These are phyloP conservation scores for Perilla frutescens DNA, from an alignment of 257 asterid genomes.

Conservation along the genomic window DNA sequence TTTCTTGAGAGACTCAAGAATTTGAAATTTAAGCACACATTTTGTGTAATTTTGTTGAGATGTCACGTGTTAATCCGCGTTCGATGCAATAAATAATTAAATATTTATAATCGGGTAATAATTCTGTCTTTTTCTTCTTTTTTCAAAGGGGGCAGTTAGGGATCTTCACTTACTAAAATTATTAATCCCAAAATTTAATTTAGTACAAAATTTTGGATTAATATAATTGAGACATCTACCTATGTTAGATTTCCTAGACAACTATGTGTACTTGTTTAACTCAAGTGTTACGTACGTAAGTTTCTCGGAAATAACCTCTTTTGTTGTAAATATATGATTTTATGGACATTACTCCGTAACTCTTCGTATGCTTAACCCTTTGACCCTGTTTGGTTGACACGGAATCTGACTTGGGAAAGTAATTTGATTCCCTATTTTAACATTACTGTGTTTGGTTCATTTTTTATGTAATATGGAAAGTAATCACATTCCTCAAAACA, in stretches of 20 bases:
- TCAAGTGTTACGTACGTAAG: slow-evolving; percentile 43
- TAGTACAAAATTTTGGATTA: neutral
- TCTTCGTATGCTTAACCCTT: no score
- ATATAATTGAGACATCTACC: slow-evolving; percentile 29
- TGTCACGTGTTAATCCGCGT: slow-evolving; percentile 75
- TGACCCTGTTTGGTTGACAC: no score
- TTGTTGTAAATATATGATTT: no score
- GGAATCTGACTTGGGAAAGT: no score
- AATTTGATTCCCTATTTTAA: no score
- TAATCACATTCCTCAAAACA: no score
- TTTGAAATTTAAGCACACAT: slow-evolving; percentile 47
- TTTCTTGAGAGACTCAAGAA: slow-evolving; percentile 70
- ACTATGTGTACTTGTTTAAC: slow-evolving; percentile 27
- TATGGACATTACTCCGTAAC: no score
- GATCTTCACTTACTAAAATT: slow-evolving; percentile 40
- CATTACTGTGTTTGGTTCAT: no score
- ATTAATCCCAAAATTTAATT: slow-evolving; percentile 35
- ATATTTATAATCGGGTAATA: slow-evolving; percentile 27
- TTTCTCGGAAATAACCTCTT: slow-evolving; percentile 19
- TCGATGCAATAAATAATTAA: slow-evolving; percentile 45
- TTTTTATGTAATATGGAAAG: no score
- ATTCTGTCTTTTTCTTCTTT: slow-evolving; percentile 61
- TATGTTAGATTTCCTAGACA: slow-evolving; percentile 37
- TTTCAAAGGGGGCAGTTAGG: slow-evolving; percentile 89
- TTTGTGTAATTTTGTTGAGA: slow-evolving; percentile 30